These are phyloP conservation scores for Talaromyces sp. DNA, from an alignment of 2,329 filamentous ascomycete genomes.

Conservation along the genomic window DNA sequence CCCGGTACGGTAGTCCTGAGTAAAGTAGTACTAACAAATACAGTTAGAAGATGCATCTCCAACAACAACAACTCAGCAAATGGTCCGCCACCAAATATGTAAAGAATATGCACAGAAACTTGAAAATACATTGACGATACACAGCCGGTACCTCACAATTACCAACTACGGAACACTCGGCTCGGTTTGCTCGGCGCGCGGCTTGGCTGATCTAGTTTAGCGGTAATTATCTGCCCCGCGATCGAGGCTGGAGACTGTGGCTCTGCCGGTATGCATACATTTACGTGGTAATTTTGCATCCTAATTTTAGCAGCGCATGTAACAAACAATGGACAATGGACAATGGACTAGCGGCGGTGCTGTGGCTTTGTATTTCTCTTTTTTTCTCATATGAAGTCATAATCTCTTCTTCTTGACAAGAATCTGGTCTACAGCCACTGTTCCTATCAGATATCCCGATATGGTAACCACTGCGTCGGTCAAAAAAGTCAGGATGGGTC, in stretches of 20 bases:
- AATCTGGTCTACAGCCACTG: too few relatives aligned
- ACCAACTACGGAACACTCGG: background rate
- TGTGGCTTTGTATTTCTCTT: background rate
- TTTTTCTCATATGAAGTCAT: background rate
- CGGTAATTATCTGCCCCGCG: background rate
- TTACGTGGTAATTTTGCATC: too few relatives aligned
- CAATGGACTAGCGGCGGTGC: conserved; percentile 1
- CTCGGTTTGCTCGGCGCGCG: background rate
- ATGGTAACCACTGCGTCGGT: too few relatives aligned
- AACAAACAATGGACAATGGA: too few relatives aligned
- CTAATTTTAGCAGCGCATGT: background rate
- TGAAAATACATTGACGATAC: background rate
- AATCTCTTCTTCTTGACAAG: too few relatives aligned
- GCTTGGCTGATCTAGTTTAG: background rate
- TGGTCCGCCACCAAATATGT: background rate
- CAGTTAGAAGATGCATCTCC: too few relatives aligned
- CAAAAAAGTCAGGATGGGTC: too few relatives aligned
- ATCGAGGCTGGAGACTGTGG: background rate
- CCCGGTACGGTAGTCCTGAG: background rate
- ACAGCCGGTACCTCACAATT: background rate
- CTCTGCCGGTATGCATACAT: background rate
- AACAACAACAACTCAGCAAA: background rate
- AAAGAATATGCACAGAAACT: too few relatives aligned
- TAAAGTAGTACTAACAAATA: background rate
- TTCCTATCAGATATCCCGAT: too few relatives aligned